Percentiles rank a stretch among this genome's conserved stretches.
These are phyloP conservation scores for Leishmania braziliensis DNA, from an alignment of 208 protist species.

Conservation along the genomic window DNA sequence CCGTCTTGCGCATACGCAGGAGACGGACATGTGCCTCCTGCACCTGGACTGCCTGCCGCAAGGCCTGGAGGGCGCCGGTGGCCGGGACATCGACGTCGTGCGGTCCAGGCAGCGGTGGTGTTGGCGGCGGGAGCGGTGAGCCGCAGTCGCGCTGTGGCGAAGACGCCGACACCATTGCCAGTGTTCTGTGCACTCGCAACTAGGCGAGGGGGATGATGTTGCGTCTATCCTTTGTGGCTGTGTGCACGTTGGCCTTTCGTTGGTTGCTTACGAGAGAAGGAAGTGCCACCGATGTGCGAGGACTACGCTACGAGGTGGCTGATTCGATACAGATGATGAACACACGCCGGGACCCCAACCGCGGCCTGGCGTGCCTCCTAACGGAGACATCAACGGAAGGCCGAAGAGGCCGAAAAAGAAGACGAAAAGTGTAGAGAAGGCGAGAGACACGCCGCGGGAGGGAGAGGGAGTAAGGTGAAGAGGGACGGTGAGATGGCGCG, in stretches of 20 bases:
- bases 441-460: not conserved
- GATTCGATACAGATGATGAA: not conserved
- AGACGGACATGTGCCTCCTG: conserved; percentile 37
- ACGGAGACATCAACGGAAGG: not conserved
- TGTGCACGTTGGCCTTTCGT: not conserved
- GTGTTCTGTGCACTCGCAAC: not conserved
- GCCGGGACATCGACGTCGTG: not conserved
- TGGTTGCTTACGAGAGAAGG: not conserved
- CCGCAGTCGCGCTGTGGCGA: not conserved
- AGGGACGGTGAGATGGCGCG: not conserved
- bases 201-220: not conserved
- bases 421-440: not conserved
- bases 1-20: conserved; percentile 28
- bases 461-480: not conserved
- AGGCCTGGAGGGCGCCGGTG: conserved; percentile 7
- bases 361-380: not conserved
- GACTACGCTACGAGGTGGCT: not conserved
- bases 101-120: not conserved
- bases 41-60: conserved; percentile 25
- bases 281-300: not conserved
- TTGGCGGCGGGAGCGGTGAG: not conserved
- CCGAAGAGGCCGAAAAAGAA: not conserved
- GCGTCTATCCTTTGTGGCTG: not conserved
- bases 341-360: not conserved
- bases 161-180: conserved; percentile 8